These are phyloP conservation scores for Coccinonectria pachysandricola DNA, from an alignment of 2,329 filamentous ascomycete genomes.

Conservation along the genomic window DNA sequence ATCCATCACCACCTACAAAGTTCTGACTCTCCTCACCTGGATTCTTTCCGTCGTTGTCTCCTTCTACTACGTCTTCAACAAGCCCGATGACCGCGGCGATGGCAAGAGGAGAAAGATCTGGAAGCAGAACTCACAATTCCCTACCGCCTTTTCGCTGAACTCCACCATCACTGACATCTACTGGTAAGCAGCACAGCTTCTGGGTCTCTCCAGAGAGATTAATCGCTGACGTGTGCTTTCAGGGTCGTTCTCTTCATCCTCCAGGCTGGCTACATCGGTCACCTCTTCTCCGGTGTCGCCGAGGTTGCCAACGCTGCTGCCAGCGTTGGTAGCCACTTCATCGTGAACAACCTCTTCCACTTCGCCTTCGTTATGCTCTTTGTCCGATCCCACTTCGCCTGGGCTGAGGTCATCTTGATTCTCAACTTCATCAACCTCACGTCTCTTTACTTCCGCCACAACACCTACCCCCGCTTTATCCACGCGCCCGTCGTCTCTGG, in stretches of 20 bases:
- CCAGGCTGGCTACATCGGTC: slow-evolving; percentile 64
- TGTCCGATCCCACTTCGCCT: slow-evolving; percentile 63
- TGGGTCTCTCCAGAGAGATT: no score
- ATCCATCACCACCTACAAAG: slow-evolving; percentile 62
- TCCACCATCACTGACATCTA: slow-evolving; percentile 56
- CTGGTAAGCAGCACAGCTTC: no score
- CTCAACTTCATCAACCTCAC: slow-evolving; percentile 76
- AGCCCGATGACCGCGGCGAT: slow-evolving; percentile 49
- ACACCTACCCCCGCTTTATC: slow-evolving; percentile 60
- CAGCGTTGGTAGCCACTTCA: slow-evolving; percentile 74
- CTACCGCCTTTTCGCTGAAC: slow-evolving; percentile 69
- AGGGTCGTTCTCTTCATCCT: slow-evolving; percentile 66
- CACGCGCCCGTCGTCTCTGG: slow-evolving; percentile 66
- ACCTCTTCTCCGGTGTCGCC: slow-evolving; percentile 60
- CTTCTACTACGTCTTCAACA: slow-evolving; percentile 62
- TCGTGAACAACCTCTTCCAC: slow-evolving; percentile 73
- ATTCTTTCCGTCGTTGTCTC: slow-evolving; percentile 60
- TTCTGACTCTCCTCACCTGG: slow-evolving; percentile 66
- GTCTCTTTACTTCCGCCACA: slow-evolving; percentile 71
- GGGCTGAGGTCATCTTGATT: slow-evolving; percentile 64
- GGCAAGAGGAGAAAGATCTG: slow-evolving; percentile 56
- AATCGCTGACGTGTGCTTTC: no score
- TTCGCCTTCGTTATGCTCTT: slow-evolving; percentile 79
- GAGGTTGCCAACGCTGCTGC: slow-evolving; percentile 58
- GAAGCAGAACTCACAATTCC: slow-evolving; percentile 57